phyloP scores from a whole-genome alignment of 805 yeast genomes.

The Metschnikowia noctiluminum region DNA sequence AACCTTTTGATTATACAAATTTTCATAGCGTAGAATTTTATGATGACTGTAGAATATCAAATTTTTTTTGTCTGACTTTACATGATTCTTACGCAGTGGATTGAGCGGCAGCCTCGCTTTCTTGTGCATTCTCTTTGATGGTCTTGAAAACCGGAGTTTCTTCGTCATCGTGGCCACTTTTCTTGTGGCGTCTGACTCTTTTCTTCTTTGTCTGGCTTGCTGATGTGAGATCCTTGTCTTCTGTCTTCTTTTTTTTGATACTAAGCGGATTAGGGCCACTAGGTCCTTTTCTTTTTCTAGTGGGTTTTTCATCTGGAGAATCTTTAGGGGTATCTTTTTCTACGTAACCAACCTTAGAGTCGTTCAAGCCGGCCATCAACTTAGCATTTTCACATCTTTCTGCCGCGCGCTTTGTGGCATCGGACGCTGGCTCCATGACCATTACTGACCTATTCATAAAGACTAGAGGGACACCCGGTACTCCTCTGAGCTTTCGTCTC shows the following conservation, averaged over 20 bases:
- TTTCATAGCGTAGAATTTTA: too few relatives aligned
- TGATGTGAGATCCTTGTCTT: constrained; percentile 29
- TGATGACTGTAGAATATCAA: too few relatives aligned
- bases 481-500: constrained; percentile 62
- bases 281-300: constrained; percentile 61
- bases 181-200: constrained; percentile 16
- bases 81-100: too few relatives aligned
- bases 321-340: constrained; percentile 23
- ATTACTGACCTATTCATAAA: constrained; percentile 89
- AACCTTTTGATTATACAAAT: background rate
- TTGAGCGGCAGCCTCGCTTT: too few relatives aligned
- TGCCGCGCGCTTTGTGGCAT: constrained; percentile 48
- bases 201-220: constrained; percentile 11
- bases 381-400: constrained; percentile 60
- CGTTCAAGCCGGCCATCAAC: constrained; percentile 76
- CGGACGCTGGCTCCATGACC: constrained; percentile 92
- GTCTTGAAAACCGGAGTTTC: background rate
- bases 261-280: constrained; percentile 90
- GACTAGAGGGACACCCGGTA: constrained; percentile 88
- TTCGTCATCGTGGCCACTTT: constrained; percentile 3
- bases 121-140: too few relatives aligned
- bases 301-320: constrained; percentile 17
- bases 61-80: too few relatives aligned
- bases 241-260: constrained; percentile 68
- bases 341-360: constrained; percentile 46